These are phyloP conservation scores for Solanum piurae DNA, from an alignment of 257 asterid species.

Conservation along the genomic window DNA sequence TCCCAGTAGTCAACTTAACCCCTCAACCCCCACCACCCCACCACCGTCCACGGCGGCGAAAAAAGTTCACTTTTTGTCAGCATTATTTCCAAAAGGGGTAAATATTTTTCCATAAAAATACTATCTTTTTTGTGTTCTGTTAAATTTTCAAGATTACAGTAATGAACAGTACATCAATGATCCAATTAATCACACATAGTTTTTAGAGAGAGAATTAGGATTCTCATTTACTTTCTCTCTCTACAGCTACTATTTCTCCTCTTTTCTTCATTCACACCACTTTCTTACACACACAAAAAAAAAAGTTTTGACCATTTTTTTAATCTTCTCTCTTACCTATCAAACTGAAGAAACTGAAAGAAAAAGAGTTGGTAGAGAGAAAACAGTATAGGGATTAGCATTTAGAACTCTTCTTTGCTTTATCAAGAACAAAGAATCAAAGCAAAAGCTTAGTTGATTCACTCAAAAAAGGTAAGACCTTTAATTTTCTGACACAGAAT, in stretches of 20 bases:
- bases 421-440: slow-evolving; percentile 17
- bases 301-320: slow-evolving; percentile 4
- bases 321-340: slow-evolving; percentile 27
- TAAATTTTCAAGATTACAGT: neutral
- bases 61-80: neutral
- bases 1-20: neutral
- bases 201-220: neutral
- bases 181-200: neutral
- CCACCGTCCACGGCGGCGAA: neutral
- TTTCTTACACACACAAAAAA: slow-evolving; percentile 6
- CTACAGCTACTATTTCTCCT: slow-evolving; percentile 4
- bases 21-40: neutral
- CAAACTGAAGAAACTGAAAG: slow-evolving; percentile 35
- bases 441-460: slow-evolving; percentile 19
- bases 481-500: slow-evolving; percentile 11
- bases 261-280: neutral
- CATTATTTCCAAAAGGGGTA: neutral
- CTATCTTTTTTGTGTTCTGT: neutral
- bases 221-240: slow-evolving; percentile 13
- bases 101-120: neutral
- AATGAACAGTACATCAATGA: neutral
- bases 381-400: neutral
- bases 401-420: neutral
- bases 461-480: slow-evolving; percentile 26
- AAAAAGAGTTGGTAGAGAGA: slow-evolving; percentile 16